Conservation (phyloP, 345 rosid species). For the Luvunga scandens region DNA sequence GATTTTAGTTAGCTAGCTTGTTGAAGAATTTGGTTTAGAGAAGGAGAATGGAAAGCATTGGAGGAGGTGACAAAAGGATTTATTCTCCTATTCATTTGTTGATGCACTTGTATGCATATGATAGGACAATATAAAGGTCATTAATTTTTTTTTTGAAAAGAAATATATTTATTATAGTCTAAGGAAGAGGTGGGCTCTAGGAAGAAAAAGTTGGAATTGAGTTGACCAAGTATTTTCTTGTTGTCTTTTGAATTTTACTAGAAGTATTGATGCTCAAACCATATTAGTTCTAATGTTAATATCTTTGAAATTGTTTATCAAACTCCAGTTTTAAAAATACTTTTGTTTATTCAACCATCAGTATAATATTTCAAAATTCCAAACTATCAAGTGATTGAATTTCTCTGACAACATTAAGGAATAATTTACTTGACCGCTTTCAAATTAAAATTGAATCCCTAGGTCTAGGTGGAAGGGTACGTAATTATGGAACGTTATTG, state of each 20-base stretch:
- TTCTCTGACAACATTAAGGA: neutral
- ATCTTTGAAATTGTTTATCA: neutral
- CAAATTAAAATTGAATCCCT: neutral
- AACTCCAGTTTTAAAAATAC: no score
- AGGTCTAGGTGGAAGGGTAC: neutral
- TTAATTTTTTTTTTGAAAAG: neutral
- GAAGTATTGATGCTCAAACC: no score
- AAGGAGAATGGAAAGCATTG: neutral
- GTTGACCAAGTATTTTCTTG: no score
- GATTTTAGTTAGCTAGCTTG: neutral
- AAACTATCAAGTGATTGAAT: no score
- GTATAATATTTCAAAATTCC: no score
- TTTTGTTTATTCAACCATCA: no score
- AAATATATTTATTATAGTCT: neutral
- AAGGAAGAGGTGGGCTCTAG: neutral
- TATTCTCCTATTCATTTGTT: neutral
- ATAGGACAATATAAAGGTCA: neutral
- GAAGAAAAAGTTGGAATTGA: neutral
- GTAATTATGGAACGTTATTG: neutral
- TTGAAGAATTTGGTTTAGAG: neutral
- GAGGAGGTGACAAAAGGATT: slow-evolving; percentile 1
- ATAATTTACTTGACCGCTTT: neutral
- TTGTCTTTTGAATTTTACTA: neutral
- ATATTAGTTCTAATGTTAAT: no score
- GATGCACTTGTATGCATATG: neutral